Evolutionary conservation across 768 basidiomycete genomes (phyloP).

Genomic region (Fomitopsis pulvina): DNA sequence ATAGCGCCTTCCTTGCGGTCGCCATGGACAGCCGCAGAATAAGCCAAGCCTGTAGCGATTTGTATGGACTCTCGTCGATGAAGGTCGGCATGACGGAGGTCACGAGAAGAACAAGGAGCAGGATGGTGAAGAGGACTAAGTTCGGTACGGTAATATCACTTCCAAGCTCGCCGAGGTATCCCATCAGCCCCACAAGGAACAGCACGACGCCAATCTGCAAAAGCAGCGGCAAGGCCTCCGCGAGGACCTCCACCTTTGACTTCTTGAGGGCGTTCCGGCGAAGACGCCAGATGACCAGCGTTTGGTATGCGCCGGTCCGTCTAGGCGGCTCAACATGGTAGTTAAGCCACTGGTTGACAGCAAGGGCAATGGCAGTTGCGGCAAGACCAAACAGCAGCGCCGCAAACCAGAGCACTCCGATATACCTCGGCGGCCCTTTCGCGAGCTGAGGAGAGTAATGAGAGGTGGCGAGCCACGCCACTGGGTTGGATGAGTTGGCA

Average conservation of each 20-base stretch:
- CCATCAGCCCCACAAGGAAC: constrained; percentile 17
- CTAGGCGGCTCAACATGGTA: constrained; percentile 11
- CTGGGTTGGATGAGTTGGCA: background rate
- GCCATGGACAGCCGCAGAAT: background rate
- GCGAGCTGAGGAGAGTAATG: background rate
- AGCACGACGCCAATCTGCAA: constrained; percentile 14
- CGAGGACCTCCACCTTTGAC: constrained; percentile 13
- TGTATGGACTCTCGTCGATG: constrained; percentile 9
- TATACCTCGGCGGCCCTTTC: background rate
- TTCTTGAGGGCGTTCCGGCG: constrained; percentile 14
- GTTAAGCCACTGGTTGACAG: constrained; percentile 23
- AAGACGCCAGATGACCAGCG: constrained; percentile 17
- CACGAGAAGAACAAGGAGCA: background rate
- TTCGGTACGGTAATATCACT: constrained; percentile 5
- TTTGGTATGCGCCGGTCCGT: constrained; percentile 13
- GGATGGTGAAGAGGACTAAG: constrained; percentile 1
- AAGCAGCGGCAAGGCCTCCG: constrained; percentile 11
- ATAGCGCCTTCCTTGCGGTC: too few relatives aligned
- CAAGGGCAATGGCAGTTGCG: constrained; percentile 17
- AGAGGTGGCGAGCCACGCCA: too few relatives aligned
- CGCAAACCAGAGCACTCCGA: constrained; percentile 19
- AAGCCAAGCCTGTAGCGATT: constrained; percentile 8
- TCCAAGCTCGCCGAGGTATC: constrained; percentile 11
- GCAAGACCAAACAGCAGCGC: constrained; percentile 19
- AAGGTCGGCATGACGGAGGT: constrained; percentile 5